Percentiles rank a stretch among this genome's conserved stretches.
These are phyloP conservation scores for Zygosaccharomyces gambellarensis DNA, from an alignment of 805 yeast species.

Conservation along the genomic window DNA sequence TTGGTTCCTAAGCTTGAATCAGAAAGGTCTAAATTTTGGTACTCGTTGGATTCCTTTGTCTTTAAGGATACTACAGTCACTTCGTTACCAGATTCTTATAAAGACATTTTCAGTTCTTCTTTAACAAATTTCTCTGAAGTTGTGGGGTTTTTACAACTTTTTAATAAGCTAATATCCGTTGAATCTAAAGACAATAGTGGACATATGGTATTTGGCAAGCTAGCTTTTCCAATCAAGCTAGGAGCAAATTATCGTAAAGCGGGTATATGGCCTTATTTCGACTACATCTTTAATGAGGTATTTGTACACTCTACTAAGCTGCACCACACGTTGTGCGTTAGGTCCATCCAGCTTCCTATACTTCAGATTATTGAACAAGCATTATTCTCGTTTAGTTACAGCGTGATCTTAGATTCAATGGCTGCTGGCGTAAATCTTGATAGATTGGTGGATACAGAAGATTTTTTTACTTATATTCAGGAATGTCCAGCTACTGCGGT, in stretches of 20 bases:
- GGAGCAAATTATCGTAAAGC: slow-evolving; percentile 56
- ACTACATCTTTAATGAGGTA: slow-evolving; percentile 62
- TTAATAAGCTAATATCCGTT: slow-evolving; percentile 40
- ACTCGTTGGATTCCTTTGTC: slow-evolving; percentile 63
- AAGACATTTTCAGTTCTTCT: slow-evolving; percentile 41
- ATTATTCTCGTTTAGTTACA: slow-evolving; percentile 48
- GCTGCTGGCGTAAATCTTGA: slow-evolving; percentile 51
- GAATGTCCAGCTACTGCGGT: slow-evolving; percentile 67
- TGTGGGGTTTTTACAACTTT: slow-evolving; percentile 55
- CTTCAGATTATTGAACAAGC: slow-evolving; percentile 48
- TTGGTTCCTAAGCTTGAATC: slow-evolving; percentile 45
- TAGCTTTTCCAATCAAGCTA: slow-evolving; percentile 57
- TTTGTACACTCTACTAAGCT: slow-evolving; percentile 47
- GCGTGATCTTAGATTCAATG: slow-evolving; percentile 47
- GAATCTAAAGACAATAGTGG: slow-evolving; percentile 26
- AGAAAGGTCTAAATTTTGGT: slow-evolving; percentile 57
- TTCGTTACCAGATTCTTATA: slow-evolving; percentile 34
- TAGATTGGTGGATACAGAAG: slow-evolving; percentile 40
- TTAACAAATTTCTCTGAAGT: slow-evolving; percentile 53
- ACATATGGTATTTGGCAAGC: slow-evolving; percentile 37
- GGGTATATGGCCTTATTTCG: slow-evolving; percentile 79
- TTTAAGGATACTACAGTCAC: slow-evolving; percentile 37
- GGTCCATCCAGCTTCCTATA: slow-evolving; percentile 49
- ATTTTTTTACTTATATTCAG: slow-evolving; percentile 48
- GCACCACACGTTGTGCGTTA: slow-evolving; percentile 31